Base-by-base conservation (phyloP, 2,329 filamentous ascomycete species). In the Epichloe elymi region DNA sequence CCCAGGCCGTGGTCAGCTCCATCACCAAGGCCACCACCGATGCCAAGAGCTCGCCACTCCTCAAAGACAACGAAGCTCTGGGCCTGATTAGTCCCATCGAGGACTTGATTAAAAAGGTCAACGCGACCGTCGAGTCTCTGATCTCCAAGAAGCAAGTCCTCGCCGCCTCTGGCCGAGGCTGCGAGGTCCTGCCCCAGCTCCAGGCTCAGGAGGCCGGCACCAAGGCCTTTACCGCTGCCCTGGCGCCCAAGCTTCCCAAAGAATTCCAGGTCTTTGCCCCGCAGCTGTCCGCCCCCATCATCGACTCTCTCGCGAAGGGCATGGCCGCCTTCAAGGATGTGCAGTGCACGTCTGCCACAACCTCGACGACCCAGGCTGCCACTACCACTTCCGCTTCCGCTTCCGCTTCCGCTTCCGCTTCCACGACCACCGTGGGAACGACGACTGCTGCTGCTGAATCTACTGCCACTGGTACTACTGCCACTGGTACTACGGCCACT, bases 281-380 rank as follows among this genome's bases (percentile, higher is more conserved):
- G 8, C 15, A 48, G 15, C 41, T 51, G 17, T 30, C 46, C 15
- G 15, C 30, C 17, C 45, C 35, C 12, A 51, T 48, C 38, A 6
- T 48, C 5, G 35, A n/a, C 17, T 26, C n/a, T 26, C 19, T 51
- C 5, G 14, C 26, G 0, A 30, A 35, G 14, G 50, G 50, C n/a
- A 43, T 44, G n/a, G 44, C 50, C 15, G 50, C 44, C 17, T 51
- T 48, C 39, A 15, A 48, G 40, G 50, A 45, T 33, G 45, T 51
- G 35, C 38, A 26, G 49, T 50, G 49, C 35, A 15, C 49, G 8
- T 11, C 17, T 10, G 33, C 43, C 23, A 43, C 46, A 7, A 11
- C 26, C 1, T 35, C 46, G 11, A 20, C 37, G 19, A 3, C 23
- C n/a, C 1, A 5, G 14, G 23, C 30, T 15, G 6, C 46, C 19